These are phyloP conservation scores for Monosporascus sp. DNA, from an alignment of 2,329 filamentous ascomycete species.

Conservation along the genomic window DNA sequence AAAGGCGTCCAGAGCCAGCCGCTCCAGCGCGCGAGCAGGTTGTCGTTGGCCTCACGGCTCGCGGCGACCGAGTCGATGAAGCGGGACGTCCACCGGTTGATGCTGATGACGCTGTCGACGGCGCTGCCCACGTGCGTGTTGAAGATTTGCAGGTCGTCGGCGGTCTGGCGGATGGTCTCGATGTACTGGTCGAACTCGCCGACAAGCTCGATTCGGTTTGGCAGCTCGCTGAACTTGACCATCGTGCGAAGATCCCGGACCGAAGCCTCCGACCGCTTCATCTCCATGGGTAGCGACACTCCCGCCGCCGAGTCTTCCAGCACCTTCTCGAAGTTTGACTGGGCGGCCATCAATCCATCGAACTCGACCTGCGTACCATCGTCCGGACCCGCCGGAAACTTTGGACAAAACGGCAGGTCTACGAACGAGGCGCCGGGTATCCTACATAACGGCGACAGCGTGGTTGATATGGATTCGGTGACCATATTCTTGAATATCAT, in stretches of 20 bases:
- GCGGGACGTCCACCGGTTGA: slow-evolving; percentile 69
- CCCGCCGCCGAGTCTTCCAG: slow-evolving; percentile 61
- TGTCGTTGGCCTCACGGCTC: slow-evolving; percentile 23
- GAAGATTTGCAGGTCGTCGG: slow-evolving; percentile 65
- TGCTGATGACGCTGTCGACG: slow-evolving; percentile 68
- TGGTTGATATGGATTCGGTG: slow-evolving; percentile 53
- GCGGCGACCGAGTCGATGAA: slow-evolving; percentile 58
- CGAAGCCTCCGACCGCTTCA: slow-evolving; percentile 70
- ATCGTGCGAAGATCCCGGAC: slow-evolving; percentile 70
- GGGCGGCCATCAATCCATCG: slow-evolving; percentile 66
- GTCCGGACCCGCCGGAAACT: slow-evolving; percentile 14
- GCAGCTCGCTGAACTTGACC: slow-evolving; percentile 64
- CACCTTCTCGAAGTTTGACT: slow-evolving; percentile 71
- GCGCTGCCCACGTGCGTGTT: slow-evolving; percentile 70
- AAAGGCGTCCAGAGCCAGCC: slow-evolving; percentile 56
- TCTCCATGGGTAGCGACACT: slow-evolving; percentile 65
- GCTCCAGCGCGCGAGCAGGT: slow-evolving; percentile 32
- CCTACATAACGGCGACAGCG: slow-evolving; percentile 63
- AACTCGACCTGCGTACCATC: slow-evolving; percentile 50
- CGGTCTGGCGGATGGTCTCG: slow-evolving; percentile 58
- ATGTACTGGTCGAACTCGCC: slow-evolving; percentile 74
- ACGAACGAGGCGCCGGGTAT: slow-evolving; percentile 60
- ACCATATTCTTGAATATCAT: slow-evolving; percentile 58
- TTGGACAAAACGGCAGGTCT: slow-evolving; percentile 58
- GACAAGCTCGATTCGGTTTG: slow-evolving; percentile 63